phyloP scores from a whole-genome alignment of 139 green algal species.

The Closterium sp. region DNA sequence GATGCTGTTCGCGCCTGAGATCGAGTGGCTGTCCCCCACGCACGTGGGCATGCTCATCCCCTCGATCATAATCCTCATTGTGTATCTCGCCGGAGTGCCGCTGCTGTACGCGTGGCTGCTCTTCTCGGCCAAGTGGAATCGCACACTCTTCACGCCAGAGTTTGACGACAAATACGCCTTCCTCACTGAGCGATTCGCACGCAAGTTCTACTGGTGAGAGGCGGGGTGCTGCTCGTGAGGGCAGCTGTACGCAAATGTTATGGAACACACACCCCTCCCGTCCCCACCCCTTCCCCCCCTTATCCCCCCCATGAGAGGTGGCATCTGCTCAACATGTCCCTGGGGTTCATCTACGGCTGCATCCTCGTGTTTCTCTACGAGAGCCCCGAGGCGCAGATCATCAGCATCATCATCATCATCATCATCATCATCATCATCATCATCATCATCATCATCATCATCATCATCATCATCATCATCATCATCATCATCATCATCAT shows the following conservation, averaged over 20 bases:
- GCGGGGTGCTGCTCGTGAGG: neutral
- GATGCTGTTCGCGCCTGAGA: neutral
- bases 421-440: neutral
- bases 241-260: no score
- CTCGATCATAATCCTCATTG: neutral
- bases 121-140: neutral
- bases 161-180: neutral
- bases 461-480: constrained; percentile 6
- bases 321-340: neutral
- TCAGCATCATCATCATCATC: neutral
- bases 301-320: neutral
- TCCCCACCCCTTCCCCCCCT: neutral
- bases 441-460: constrained; percentile 6
- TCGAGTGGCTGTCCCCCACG: neutral
- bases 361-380: neutral
- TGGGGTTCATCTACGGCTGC: neutral
- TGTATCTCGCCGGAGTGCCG: neutral
- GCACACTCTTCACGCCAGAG: neutral
- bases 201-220: neutral
- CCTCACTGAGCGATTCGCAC: neutral
- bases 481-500: constrained; percentile 7
- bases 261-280: neutral
- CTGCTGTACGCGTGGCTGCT: neutral
- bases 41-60: constrained; percentile 1
- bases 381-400: neutral